A percentile compares a stretch with the other conserved stretches of the same genome.
Evolutionary conservation across 2,329 filamentous ascomycete genomes (phyloP).

Genomic region (Ophiocordyceps sinensis): DNA sequence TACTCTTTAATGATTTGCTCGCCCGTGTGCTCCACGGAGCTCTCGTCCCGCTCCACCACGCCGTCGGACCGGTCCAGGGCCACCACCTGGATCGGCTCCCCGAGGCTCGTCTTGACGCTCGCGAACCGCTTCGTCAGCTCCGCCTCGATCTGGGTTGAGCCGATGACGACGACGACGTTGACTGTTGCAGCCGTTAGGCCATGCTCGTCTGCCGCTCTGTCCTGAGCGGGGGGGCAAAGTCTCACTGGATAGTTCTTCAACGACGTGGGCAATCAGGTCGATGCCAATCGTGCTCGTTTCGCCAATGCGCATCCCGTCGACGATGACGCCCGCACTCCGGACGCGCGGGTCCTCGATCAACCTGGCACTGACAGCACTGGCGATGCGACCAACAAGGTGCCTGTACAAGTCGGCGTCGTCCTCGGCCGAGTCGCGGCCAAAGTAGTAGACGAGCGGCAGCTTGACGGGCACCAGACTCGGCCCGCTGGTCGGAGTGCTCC

Average conservation of each 20-base stretch:
- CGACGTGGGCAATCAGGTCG: conserved; percentile 68
- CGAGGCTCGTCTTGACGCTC: conserved; percentile 35
- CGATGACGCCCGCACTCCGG: conserved; percentile 62
- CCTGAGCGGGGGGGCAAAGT: neutral
- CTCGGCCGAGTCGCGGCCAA: conserved; percentile 58
- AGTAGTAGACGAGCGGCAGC: conserved; percentile 81
- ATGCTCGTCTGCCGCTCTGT: neutral
- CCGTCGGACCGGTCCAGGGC: conserved; percentile 76
- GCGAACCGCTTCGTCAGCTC: conserved; percentile 60
- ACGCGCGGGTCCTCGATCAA: conserved; percentile 62
- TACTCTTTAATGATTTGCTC: conserved; percentile 78
- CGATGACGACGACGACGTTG: conserved; percentile 69
- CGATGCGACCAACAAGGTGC: conserved; percentile 60
- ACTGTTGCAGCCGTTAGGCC: conserved; percentile 39
- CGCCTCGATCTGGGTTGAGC: conserved; percentile 60
- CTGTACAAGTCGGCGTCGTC: conserved; percentile 62
- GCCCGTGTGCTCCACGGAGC: conserved; percentile 57
- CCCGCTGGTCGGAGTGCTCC: conserved; percentile 78
- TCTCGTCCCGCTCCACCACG: conserved; percentile 59
- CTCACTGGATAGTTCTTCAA: conserved; percentile 37
- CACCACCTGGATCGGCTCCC: conserved; percentile 61
- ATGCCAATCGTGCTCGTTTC: conserved; percentile 52
- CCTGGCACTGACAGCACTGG: conserved; percentile 62
- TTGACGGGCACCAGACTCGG: conserved; percentile 83
- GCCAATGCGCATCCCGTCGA: conserved; percentile 66